Evolutionary conservation across 352 stramenopile species (phyloP).

Genomic region (Peronospora tabacina): DNA sequence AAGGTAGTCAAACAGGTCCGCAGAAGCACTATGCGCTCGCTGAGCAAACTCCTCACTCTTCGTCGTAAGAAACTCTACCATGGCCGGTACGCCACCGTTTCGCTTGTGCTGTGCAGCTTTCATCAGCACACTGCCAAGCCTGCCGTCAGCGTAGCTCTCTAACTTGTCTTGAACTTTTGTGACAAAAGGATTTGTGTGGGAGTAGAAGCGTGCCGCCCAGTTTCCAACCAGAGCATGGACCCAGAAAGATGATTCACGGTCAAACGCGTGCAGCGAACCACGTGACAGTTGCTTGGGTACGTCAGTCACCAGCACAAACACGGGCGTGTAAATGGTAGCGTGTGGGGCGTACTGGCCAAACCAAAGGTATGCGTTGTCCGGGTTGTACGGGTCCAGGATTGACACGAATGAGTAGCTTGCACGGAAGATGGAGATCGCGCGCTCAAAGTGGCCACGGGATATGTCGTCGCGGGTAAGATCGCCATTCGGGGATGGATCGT

Average conservation of each 20-base stretch:
- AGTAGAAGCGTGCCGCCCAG: slow-evolving; percentile 75
- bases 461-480: slow-evolving; percentile 51
- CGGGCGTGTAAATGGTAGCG: slow-evolving; percentile 80
- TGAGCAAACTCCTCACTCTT: slow-evolving; percentile 43
- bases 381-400: slow-evolving; percentile 46
- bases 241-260: slow-evolving; percentile 67
- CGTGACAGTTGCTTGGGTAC: slow-evolving; percentile 43
- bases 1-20: slow-evolving; percentile 56
- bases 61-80: slow-evolving; percentile 53
- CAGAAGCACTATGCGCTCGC: slow-evolving; percentile 45
- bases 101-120: slow-evolving; percentile 36
- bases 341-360: slow-evolving; percentile 89
- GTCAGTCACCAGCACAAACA: slow-evolving; percentile 65
- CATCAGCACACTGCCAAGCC: slow-evolving; percentile 30
- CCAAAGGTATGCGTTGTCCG: slow-evolving; percentile 65
- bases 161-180: slow-evolving; percentile 46
- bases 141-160: slow-evolving; percentile 37
- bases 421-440: slow-evolving; percentile 91
- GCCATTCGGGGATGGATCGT: slow-evolving; percentile 44
- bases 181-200: slow-evolving; percentile 52
- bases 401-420: slow-evolving; percentile 87
- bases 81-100: slow-evolving; percentile 31
- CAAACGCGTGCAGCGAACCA: slow-evolving; percentile 61
- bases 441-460: slow-evolving; percentile 69
- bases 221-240: slow-evolving; percentile 77